Evolutionary conservation across 106 monocot genomes (phyloP), one percentile per base, ranked within the genome.

Genomic region (Iris macrosiphon): DNA sequence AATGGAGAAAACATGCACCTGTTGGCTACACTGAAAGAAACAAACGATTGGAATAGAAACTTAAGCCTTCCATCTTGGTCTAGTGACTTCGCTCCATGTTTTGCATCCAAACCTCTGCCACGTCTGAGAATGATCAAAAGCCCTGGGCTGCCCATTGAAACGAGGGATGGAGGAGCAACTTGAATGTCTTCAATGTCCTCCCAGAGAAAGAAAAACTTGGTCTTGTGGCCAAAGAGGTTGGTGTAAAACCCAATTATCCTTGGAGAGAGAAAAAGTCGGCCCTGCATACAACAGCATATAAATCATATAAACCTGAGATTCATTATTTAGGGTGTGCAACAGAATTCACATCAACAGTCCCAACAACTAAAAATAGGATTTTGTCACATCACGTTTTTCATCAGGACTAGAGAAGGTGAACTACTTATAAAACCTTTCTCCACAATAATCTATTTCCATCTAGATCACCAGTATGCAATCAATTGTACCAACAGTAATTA

Each of bases 161-260:
- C n/a, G 10, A 90, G 52, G 0, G 90, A 65, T 47, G 90, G 69
- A 38, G 90, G 65, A 63, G 81, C 37, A 28, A 81, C 75, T 62
- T 85, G 81, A 34, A 90, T 90, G 24, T 90, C 90, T 49, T 90
- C 90, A 61, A 85, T 81, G 46, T 90, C 90, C 45, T 90, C 90
- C 90, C 90, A 90, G 13, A 90, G 74, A 51, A 90, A 81, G 66
- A 75, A 90, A 50, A 90, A 90, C 45, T 81, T 90, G 31, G 90
- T 90, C 58, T 85, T 90, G 64, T 85, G 80, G 1, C 90, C 90
- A 69, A 90, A 90, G 2, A 90, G 57, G 44, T 90, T 90, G 11
- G 85, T 57, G 39, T 85, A 64, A 54, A 90, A 90, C 22, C 90
- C 90, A 52, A 85, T 77, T 69, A 85, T 90, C 69, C 90, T 63